Conservation (phyloP, 2,329 filamentous ascomycete genomes). For the Pyricularia grisea region DNA sequence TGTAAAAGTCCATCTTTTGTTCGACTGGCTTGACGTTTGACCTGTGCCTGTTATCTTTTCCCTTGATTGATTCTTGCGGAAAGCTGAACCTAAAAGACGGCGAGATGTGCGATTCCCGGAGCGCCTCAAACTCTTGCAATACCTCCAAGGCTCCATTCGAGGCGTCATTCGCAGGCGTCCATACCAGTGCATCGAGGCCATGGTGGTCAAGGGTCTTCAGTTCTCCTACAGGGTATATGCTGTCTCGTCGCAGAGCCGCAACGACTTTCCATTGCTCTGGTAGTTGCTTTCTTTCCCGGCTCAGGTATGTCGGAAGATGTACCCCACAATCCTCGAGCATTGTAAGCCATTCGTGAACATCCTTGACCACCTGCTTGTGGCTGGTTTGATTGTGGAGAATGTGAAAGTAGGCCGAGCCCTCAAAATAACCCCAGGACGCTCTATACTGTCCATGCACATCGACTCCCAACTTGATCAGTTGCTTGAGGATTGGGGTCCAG, state of each 20-base stretch:
- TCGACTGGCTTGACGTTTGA: not conserved
- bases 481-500: not conserved
- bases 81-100: not conserved
- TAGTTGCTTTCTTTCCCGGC: not conserved
- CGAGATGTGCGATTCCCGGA: not conserved
- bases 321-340: not conserved
- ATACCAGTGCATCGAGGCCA: not conserved
- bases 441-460: not conserved
- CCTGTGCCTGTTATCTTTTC: no score
- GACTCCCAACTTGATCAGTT: not conserved
- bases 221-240: not conserved
- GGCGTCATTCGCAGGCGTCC: not conserved
- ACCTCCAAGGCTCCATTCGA: not conserved
- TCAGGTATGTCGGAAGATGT: not conserved
- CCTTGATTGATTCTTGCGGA: not conserved
- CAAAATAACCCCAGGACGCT: not conserved
- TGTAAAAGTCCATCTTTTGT: not conserved
- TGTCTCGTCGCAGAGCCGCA: not conserved
- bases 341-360: not conserved
- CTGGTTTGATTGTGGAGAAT: not conserved
- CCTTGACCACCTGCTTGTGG: not conserved
- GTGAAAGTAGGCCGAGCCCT: not conserved
- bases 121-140: not conserved
- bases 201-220: not conserved
- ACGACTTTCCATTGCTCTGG: not conserved